Conservation (phyloP, 2,329 filamentous ascomycete species). For the Spiromastix sp. region DNA sequence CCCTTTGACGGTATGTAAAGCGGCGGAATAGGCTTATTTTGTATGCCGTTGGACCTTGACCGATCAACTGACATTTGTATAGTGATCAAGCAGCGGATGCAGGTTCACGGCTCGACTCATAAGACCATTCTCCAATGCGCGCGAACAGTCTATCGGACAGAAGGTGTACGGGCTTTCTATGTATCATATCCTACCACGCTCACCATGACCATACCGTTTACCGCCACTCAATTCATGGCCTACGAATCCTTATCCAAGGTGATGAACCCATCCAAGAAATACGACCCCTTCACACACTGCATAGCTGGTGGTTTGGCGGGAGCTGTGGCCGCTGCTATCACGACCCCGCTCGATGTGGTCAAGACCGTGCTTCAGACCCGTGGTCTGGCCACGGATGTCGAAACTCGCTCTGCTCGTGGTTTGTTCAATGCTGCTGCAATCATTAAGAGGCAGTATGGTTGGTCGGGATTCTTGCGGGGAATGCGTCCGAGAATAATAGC, state of each 20-base stretch:
- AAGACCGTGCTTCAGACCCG: slow-evolving; percentile 95
- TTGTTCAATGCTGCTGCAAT: slow-evolving; percentile 69
- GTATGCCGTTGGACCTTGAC: neutral
- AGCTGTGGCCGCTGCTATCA: slow-evolving; percentile 84
- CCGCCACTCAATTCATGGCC: slow-evolving; percentile 89
- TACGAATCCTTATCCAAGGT: slow-evolving; percentile 94
- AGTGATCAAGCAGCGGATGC: slow-evolving; percentile 99
- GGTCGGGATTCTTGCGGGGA: slow-evolving; percentile 84
- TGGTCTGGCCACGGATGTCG: slow-evolving; percentile 68
- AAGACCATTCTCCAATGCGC: slow-evolving; percentile 81
- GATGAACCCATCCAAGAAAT: slow-evolving; percentile 69
- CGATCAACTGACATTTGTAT: slow-evolving; percentile 9
- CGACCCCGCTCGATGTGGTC: slow-evolving; percentile 94
- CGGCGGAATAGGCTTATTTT: too few relatives aligned
- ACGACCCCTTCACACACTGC: slow-evolving; percentile 91
- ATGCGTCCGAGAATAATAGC: slow-evolving; percentile 84
- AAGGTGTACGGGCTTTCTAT: slow-evolving; percentile 89
- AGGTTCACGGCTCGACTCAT: slow-evolving; percentile 92
- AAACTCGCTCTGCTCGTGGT: slow-evolving; percentile 76
- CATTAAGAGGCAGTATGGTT: slow-evolving; percentile 73
- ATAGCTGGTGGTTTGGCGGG: slow-evolving; percentile 85
- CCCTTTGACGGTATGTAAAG: slow-evolving; percentile 80
- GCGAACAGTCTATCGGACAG: slow-evolving; percentile 71
- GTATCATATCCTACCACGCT: slow-evolving; percentile 96
- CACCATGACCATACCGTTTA: slow-evolving; percentile 98